phyloP scores from a whole-genome alignment of 2,329 filamentous ascomycete species.

The Ceratocystis cacaofunesta region DNA sequence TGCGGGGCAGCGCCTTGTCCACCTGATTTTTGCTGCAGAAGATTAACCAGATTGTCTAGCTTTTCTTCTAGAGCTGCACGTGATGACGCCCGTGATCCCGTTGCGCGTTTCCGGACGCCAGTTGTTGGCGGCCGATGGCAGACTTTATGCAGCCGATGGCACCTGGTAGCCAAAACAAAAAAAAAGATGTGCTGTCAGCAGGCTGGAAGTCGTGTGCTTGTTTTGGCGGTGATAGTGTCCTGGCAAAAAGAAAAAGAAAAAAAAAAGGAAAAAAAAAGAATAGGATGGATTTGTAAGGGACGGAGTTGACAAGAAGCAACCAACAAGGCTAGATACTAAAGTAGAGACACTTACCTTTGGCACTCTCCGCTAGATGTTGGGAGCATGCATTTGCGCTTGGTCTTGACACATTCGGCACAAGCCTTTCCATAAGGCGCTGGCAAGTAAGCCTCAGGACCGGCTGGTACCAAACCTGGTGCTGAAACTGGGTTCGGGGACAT shows the following conservation, averaged over 20 bases:
- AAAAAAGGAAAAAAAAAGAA: background rate
- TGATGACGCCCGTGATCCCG: conserved; percentile 7
- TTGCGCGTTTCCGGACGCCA: conserved; percentile 11
- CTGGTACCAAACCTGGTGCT: background rate
- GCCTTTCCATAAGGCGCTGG: conserved; percentile 29
- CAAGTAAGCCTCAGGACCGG: conserved; percentile 5
- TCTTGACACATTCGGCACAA: conserved; percentile 29
- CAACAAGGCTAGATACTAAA: background rate
- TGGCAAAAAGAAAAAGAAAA: background rate
- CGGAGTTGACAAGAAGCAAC: background rate
- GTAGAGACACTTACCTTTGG: conserved; percentile 23
- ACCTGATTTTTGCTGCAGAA: conserved; percentile 20
- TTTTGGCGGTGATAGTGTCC: too few species aligned
- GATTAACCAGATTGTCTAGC: conserved; percentile 22
- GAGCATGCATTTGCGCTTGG: conserved; percentile 32
- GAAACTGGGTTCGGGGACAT: background rate
- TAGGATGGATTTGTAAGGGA: background rate
- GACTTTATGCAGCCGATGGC: conserved; percentile 28
- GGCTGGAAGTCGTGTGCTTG: background rate
- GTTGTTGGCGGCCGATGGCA: conserved; percentile 23
- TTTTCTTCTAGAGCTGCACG: conserved; percentile 21
- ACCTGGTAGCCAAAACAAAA: conserved; percentile 19
- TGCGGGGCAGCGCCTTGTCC: background rate
- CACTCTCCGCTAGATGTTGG: conserved; percentile 22
- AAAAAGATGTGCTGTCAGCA: background rate